Base-by-base conservation (phyloP, 2,329 filamentous ascomycete genomes). In the Anisogramma anomala region DNA sequence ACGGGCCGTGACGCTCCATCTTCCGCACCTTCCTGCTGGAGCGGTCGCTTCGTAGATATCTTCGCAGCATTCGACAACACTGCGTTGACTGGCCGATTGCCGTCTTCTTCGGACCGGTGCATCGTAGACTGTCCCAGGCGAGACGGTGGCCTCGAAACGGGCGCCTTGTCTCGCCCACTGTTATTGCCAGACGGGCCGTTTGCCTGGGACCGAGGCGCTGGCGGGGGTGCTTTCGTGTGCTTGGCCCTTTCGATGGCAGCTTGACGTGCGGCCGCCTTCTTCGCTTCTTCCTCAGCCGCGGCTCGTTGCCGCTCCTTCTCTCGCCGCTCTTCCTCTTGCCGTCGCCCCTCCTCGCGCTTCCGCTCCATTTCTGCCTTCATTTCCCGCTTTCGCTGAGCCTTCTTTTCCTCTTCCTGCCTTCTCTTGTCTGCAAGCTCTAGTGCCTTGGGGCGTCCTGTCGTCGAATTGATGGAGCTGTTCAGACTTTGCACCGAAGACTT, bases 381-480 rank as follows among this genome's bases (percentile, higher is more conserved):
- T 15, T 93, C 84, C 7, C 80, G 79, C 54, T 85, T 89, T 36
- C 80, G 77, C 53, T 87, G 79, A 11, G 77, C 76, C 49, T 87
- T 84, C 35, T 79, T 77, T 55, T 93, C 85, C 52, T 94, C 87
- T 56, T 79, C 81, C 57, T 94, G 86, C 56, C 82, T 89, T 60
- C 87, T 88, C 54, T 79, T 81, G 28, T 84, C 82, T 2, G 82
- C 84, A 35, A 82, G 69, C 40, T 88, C 77, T 17, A 88, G 65
- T 2, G 83, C 81, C 56, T 82, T 84, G 0, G 79, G 73, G 38
- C 79, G 77, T 2, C 72, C 68, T n/a, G 67, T 69, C 23, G 78
- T 71, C n/a, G 77, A 76, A 25, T 20, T 47, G 6, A 67, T 66
- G 6, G 75, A 77, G 52, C 69, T 73, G 57, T 82, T 84, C 39